These are phyloP conservation scores for Cutaneotrichosporon sp. DNA, from an alignment of 1,284 basidiomycete species.

Conservation along the genomic window DNA sequence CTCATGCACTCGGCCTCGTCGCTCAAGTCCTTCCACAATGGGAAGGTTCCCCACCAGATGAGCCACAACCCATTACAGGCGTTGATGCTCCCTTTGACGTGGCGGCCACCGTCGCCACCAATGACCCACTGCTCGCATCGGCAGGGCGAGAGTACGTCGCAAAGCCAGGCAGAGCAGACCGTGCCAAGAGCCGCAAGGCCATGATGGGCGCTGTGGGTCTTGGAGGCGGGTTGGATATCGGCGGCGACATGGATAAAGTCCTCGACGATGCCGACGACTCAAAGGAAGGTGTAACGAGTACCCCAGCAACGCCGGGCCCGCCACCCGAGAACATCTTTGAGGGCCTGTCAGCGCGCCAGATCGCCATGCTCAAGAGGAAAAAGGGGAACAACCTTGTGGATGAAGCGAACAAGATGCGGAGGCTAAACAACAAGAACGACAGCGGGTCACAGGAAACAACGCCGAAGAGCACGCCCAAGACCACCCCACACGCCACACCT, in stretches of 20 bases:
- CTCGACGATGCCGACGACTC: slow-evolving; percentile 34
- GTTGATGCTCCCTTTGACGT: slow-evolving; percentile 25
- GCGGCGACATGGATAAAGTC: slow-evolving; percentile 42
- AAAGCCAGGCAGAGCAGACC: slow-evolving; percentile 34
- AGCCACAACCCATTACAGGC: slow-evolving; percentile 13
- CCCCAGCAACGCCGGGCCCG: slow-evolving; percentile 7
- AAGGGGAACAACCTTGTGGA: slow-evolving; percentile 45
- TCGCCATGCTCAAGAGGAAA: slow-evolving; percentile 49
- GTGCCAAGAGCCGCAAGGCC: slow-evolving; percentile 40
- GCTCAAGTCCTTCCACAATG: slow-evolving; percentile 21
- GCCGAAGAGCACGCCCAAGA: slow-evolving; percentile 13
- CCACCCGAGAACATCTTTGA: slow-evolving; percentile 40
- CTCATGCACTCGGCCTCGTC: slow-evolving; percentile 42
- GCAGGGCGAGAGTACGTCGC: slow-evolving; percentile 43
- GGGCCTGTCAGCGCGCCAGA: slow-evolving; percentile 46
- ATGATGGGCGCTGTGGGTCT: slow-evolving; percentile 45
- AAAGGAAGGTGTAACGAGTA: slow-evolving; percentile 17
- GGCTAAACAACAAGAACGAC: slow-evolving; percentile 30
- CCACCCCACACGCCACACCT: slow-evolving; percentile 11
- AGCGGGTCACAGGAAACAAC: slow-evolving; percentile 4
- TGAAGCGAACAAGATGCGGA: slow-evolving; percentile 46
- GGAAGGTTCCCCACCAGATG: slow-evolving; percentile 6
- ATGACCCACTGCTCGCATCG: slow-evolving; percentile 38
- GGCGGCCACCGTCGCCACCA: slow-evolving; percentile 16
- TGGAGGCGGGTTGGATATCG: slow-evolving; percentile 36